Evolutionary conservation across 2,329 filamentous ascomycete genomes (phyloP).

Genomic region (Ophiocordyceps camponoti-rufipedis): DNA sequence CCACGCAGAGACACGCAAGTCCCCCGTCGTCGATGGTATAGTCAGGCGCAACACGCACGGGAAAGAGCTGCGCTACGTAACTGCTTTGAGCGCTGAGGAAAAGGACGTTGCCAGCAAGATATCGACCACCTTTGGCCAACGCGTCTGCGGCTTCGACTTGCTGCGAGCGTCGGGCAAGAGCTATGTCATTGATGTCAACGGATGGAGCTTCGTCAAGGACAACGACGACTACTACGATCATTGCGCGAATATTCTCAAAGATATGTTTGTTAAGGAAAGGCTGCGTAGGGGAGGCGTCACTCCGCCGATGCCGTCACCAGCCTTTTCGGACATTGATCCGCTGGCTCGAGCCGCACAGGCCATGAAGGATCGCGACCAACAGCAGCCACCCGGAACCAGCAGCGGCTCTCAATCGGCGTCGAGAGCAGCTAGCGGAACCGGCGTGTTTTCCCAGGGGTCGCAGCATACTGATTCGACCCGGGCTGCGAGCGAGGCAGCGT

Average conservation of each 20-base stretch:
- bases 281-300: slow-evolving; percentile 42
- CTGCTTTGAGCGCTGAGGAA: slow-evolving; percentile 63
- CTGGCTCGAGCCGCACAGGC: slow-evolving; percentile 14
- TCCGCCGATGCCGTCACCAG: slow-evolving; percentile 31
- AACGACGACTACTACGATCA: slow-evolving; percentile 97
- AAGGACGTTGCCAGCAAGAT: slow-evolving; percentile 78
- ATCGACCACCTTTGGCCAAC: slow-evolving; percentile 77
- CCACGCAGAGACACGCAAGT: slow-evolving; percentile 93
- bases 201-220: slow-evolving; percentile 99
- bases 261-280: slow-evolving; percentile 75
- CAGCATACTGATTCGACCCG: slow-evolving; percentile 9
- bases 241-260: slow-evolving; percentile 66
- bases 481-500: slow-evolving; percentile 11
- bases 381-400: slow-evolving; percentile 2
- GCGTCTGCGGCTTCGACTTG: slow-evolving; percentile 91
- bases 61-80: slow-evolving; percentile 93
- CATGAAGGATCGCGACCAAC: slow-evolving; percentile 21
- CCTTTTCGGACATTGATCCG: slow-evolving; percentile 24
- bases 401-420: slow-evolving; percentile 5
- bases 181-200: slow-evolving; percentile 97
- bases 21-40: slow-evolving; percentile 87
- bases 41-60: slow-evolving; percentile 93
- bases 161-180: slow-evolving; percentile 76
- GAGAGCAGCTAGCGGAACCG: slow-evolving; percentile 11
- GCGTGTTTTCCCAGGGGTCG: slow-evolving; percentile 6